These are phyloP conservation scores for Boechera retrofracta DNA, from an alignment of 345 rosid species.

Conservation along the genomic window DNA sequence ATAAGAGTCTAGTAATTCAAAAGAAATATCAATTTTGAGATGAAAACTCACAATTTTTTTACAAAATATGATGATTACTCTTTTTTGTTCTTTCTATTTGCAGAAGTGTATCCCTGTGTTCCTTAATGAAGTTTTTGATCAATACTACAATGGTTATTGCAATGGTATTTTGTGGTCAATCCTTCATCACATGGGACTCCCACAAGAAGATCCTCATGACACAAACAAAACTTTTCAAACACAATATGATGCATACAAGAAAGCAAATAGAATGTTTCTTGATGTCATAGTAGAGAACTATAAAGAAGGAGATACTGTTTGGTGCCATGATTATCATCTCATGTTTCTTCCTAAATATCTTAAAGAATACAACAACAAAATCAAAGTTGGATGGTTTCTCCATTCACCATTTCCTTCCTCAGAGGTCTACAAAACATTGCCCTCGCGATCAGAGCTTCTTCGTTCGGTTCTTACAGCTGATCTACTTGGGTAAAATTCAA, in stretches of 20 bases:
- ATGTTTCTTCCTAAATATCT: slow-evolving; percentile 95
- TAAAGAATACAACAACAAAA: slow-evolving; percentile 67
- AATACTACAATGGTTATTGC: slow-evolving; percentile 91
- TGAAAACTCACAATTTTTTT: neutral
- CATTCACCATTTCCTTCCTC: slow-evolving; percentile 99
- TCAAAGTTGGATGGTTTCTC: slow-evolving; percentile 99
- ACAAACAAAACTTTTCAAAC: slow-evolving; percentile 84
- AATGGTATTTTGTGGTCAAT: slow-evolving; percentile 95
- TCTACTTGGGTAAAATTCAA: slow-evolving; percentile 75
- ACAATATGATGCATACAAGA: slow-evolving; percentile 89
- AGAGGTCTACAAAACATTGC: slow-evolving; percentile 88
- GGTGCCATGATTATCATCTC: slow-evolving; percentile 97
- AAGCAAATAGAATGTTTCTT: slow-evolving; percentile 93
- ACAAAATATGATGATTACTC: neutral
- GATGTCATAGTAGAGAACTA: slow-evolving; percentile 80
- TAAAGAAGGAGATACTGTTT: slow-evolving; percentile 90
- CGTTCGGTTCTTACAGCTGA: slow-evolving; percentile 85
- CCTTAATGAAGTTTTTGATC: slow-evolving; percentile 91
- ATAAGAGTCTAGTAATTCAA: neutral
- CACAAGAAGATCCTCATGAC: slow-evolving; percentile 90
- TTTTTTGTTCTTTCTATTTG: neutral
- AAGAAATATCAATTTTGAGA: neutral
- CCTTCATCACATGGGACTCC: slow-evolving; percentile 91
- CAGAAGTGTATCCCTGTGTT: slow-evolving; percentile 96
- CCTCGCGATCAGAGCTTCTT: slow-evolving; percentile 87